Conservation (phyloP, 1,284 basidiomycete genomes). For the Rhodotorula sp. region DNA sequence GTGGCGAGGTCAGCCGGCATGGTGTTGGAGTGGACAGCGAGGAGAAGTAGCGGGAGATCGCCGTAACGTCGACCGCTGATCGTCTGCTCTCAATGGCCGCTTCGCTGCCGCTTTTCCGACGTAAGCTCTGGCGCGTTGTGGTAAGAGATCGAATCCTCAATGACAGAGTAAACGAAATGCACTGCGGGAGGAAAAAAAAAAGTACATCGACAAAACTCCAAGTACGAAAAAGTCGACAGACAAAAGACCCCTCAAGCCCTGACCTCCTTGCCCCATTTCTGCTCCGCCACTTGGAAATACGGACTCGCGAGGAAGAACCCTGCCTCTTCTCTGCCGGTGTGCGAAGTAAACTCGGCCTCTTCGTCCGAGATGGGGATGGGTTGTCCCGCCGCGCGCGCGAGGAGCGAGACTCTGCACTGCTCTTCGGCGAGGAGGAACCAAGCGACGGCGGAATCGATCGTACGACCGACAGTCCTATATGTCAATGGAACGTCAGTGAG, state of each 20-base stretch:
- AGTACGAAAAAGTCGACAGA: not conserved
- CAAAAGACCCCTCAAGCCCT: not conserved
- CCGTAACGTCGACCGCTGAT: no score
- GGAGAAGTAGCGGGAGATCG: no score
- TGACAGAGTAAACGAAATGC: no score
- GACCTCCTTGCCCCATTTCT: constrained; percentile 1
- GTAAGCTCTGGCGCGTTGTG: no score
- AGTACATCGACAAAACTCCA: no score
- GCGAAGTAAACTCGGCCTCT: constrained; percentile 30
- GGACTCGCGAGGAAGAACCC: constrained; percentile 27
- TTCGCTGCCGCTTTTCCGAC: no score
- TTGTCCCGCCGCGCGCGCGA: constrained; percentile 54
- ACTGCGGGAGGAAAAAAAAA: no score
- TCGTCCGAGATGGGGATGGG: constrained; percentile 27
- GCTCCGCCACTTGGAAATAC: constrained; percentile 21
- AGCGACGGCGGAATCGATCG: constrained; percentile 53
- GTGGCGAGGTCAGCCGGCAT: no score
- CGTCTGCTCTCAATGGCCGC: no score
- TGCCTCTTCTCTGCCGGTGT: constrained; percentile 11
- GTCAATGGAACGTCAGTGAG: no score
- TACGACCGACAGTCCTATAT: constrained; percentile 52
- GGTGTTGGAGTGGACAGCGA: no score
- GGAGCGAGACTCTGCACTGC: constrained; percentile 57
- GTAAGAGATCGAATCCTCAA: no score
- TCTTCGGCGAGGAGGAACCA: constrained; percentile 53